Evolutionary conservation across 2,329 filamentous ascomycete species (phyloP), one percentile per base, ranked within the genome.

Genomic region (Alternaria triticimaculans): DNA sequence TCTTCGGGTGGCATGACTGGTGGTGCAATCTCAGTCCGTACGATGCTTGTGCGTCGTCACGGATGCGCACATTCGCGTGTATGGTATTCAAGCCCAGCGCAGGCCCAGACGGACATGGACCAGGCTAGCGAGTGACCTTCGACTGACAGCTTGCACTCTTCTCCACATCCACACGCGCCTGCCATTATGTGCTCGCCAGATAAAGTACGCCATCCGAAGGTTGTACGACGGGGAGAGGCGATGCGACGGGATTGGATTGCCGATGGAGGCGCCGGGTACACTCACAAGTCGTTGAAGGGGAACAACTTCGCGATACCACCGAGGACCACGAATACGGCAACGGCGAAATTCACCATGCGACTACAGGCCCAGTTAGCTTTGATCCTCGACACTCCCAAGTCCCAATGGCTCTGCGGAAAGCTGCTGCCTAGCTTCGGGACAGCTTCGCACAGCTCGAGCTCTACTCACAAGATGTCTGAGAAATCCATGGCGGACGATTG

Each of bases 261-360:
- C 15, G 33, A 15, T 49, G 49, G 48, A 43, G 50, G 59, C 37
- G 53, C 53, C 53, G 54, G 82, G 78, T 82, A 84, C 63, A 79
- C 73, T 78, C 75, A 79, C 74, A 80, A 76, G 64, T 77, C 74
- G 64, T 75, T 70, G 62, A 78, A 73, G 23, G 83, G 78, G 78
- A 92, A 92, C 83, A 94, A 89, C 77, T 92, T 89, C 67, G 85
- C 86, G 76, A 94, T 86, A 74, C 94, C 95, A 70, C 94, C 95
- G 51, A 97, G 85, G 51, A 97, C 85, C 89, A 97, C 96, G 71
- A 97, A 87, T 72, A 90, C 90, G 75, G 90, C 96, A 68, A 96
- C 90, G 75, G 85, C 92, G 81, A 99, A 86, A 87, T 99, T 99
- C 81, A 97, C 92, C 78, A 98, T 89, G 78, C 96, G 96, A 85